These are phyloP conservation scores for Monosporozyma solicola DNA, from an alignment of 805 yeast genomes.

Conservation along the genomic window DNA sequence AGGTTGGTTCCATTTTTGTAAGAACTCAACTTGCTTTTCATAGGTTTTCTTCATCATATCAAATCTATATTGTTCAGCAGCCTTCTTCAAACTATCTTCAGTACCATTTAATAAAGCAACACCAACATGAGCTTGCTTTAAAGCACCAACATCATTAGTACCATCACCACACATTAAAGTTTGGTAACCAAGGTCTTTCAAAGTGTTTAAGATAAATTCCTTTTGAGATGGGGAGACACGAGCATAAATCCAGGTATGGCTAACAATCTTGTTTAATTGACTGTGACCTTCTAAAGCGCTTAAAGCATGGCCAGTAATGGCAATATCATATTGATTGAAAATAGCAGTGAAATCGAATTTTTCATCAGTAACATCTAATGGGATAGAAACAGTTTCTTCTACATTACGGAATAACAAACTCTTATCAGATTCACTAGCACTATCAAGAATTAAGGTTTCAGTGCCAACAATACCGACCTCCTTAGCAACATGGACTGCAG, in stretches of 20 bases:
- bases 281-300: constrained; percentile 53
- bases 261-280: constrained; percentile 64
- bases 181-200: constrained; percentile 81
- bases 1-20: constrained; percentile 75
- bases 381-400: constrained; percentile 61
- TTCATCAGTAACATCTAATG: constrained; percentile 49
- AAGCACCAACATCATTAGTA: constrained; percentile 98
- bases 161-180: constrained; percentile 99
- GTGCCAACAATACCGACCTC: constrained; percentile 84
- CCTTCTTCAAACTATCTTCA: constrained; percentile 82
- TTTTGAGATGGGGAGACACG: constrained; percentile 96
- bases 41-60: constrained; percentile 60
- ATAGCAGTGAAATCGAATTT: constrained; percentile 33
- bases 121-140: constrained; percentile 97
- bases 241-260: constrained; percentile 94
- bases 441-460: constrained; percentile 78
- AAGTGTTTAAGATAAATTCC: constrained; percentile 75
- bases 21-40: constrained; percentile 72
- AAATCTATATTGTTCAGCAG: constrained; percentile 68
- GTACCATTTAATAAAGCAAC: constrained; percentile 97
- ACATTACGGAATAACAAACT: constrained; percentile 79
- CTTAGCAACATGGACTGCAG: constrained; percentile 95
- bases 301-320: constrained; percentile 89
- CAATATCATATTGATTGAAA: constrained; percentile 67
- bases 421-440: constrained; percentile 60